phyloP scores from a whole-genome alignment of 148 eudicot genomes.

The Polygonum maritimum region DNA sequence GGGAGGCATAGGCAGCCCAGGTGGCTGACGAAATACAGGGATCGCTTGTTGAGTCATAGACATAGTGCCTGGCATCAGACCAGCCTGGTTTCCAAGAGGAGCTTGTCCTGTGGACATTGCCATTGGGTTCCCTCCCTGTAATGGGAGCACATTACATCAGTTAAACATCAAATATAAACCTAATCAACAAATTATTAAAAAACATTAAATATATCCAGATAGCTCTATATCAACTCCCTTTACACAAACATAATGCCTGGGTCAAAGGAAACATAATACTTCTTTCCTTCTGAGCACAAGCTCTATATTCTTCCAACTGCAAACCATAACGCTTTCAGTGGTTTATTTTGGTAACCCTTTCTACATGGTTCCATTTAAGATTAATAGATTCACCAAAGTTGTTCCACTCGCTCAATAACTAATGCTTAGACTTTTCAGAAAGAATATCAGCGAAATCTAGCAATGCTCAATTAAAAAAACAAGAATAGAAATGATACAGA shows the following conservation, averaged over 20 bases:
- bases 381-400: too few species aligned
- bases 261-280: background rate
- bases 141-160: background rate
- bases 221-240: background rate
- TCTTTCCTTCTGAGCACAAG: background rate
- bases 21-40: constrained; percentile 65
- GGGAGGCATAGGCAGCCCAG: constrained; percentile 70
- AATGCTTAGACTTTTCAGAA: too few species aligned
- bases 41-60: constrained; percentile 55
- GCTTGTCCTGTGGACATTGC: constrained; percentile 44
- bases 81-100: constrained; percentile 54
- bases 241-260: background rate
- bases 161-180: background rate
- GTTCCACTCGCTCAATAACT: too few species aligned
- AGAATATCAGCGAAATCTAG: too few species aligned
- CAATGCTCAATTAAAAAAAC: too few species aligned
- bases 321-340: background rate
- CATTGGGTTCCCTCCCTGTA: constrained; percentile 62
- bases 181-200: background rate
- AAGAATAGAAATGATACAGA: too few species aligned
- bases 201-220: background rate
- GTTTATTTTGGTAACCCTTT: background rate
- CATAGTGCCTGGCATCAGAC: constrained; percentile 58
- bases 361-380: too few species aligned
- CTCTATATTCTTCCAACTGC: background rate